Evolutionary conservation across 2,329 filamentous ascomycete species (phyloP).

Genomic region (Curvularia verruculosa): DNA sequence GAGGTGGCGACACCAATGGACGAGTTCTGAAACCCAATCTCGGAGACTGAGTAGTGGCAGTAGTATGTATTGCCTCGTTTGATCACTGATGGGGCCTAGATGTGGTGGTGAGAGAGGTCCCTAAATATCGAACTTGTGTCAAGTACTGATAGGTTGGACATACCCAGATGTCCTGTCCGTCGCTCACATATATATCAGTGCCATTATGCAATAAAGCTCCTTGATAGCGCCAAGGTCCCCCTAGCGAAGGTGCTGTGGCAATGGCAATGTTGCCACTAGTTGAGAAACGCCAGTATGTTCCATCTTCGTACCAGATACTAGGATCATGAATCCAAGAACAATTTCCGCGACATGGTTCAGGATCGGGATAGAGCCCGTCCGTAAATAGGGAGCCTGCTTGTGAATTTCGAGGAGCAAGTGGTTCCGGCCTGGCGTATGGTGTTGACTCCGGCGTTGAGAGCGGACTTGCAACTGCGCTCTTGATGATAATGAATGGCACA

Average conservation of each 20-base stretch:
- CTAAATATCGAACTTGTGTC: not conserved
- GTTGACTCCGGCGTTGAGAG: not conserved
- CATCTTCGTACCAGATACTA: constrained; percentile 53
- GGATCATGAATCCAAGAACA: constrained; percentile 56
- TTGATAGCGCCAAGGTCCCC: constrained; percentile 56
- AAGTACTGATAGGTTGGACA: not conserved
- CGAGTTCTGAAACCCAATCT: constrained; percentile 64
- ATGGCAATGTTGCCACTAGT: constrained; percentile 56
- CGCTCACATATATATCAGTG: constrained; percentile 51
- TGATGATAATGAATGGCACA: constrained; percentile 20
- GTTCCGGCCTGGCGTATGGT: not conserved
- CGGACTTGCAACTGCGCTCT: constrained; percentile 3
- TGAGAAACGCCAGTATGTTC: constrained; percentile 58
- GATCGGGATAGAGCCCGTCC: constrained; percentile 33
- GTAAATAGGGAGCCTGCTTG: constrained; percentile 3
- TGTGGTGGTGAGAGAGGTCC: not conserved
- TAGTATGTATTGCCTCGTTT: constrained; percentile 63
- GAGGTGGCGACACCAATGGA: constrained; percentile 65
- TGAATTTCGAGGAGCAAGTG: not conserved
- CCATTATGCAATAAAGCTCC: constrained; percentile 53
- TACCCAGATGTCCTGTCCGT: constrained; percentile 57
- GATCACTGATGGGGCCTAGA: constrained; percentile 66
- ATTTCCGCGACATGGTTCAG: constrained; percentile 47
- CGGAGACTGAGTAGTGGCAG: constrained; percentile 66
- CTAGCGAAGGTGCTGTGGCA: constrained; percentile 51